Base-by-base conservation (phyloP, 345 rosid species). In the Gossypioides kirkii region DNA sequence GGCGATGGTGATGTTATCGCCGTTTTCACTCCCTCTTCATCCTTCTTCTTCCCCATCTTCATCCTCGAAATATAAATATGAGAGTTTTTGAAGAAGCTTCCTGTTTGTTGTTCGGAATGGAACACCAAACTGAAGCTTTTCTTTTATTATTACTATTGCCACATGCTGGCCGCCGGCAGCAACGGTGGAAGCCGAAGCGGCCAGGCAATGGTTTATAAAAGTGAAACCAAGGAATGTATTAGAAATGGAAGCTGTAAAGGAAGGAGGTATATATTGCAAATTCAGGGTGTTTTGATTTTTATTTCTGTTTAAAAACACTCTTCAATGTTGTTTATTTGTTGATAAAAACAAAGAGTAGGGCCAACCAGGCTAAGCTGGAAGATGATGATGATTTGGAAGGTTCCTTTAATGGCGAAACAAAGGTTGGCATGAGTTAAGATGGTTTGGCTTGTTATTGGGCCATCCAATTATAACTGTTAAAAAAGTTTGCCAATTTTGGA, bases 151-250 rank as follows among this genome's bases (percentile, higher is more conserved):
- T 32, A 4, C 38, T 9, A 6, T 64, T 61, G 38, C 17, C 38
- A 49, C 42, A 12, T 9, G 71, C 36, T 60, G 86, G 83, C 86
- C 80, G 23, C 58, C 58, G 22, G 82, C 83, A 69, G 77, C 79
- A 26, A 74, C 80, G 66, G 68, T 66, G 13, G 45, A 7, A 47
- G 65, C 76, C 72, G 65, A 61, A 76, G 82, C 88, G 85, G 86
- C 87, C 87, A 66, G 76, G 81, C 70, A 18, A 69, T 74, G 74
- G 59, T 54, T 54, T 54, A 7, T 14, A 16, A 50, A n/a, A 13
- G 54, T 14, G 6, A 50, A 50, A 16, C 54, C 8, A 11, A 20
- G 5, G 26, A 22, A 10, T 3, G 25, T 0, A 22, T 55, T 22
- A 14, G 60, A 20, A 55, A 55, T 55, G 60, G 60, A 54, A 54